Conservation (phyloP, 2,329 filamentous ascomycete genomes). For the Gaeumannomyces sp. region DNA sequence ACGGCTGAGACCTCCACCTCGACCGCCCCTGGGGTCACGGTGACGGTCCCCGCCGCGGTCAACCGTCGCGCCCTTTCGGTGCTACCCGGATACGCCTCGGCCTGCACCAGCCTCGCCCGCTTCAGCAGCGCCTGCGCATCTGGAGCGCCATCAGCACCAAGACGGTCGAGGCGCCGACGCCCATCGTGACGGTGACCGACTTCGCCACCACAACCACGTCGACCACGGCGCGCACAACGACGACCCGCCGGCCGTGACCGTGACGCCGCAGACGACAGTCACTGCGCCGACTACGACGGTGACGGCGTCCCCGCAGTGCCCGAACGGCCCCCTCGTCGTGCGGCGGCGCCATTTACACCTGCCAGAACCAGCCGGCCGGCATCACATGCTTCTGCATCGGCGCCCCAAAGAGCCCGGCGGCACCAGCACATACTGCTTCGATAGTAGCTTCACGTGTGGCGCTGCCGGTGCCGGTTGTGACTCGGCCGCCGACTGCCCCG, state of each 20-base stretch:
- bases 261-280: too few relatives aligned
- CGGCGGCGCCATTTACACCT: not conserved
- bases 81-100: not conserved
- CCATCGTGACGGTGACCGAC: conserved; percentile 9
- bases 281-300: too few relatives aligned
- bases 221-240: too few relatives aligned
- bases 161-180: not conserved
- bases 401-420: not conserved
- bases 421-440: not conserved
- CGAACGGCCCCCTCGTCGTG: too few relatives aligned
- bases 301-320: too few relatives aligned
- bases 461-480: too few relatives aligned
- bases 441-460: not conserved
- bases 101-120: not conserved
- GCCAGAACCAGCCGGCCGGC: not conserved
- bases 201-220: not conserved
- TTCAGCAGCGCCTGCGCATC: not conserved
- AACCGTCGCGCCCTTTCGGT: not conserved
- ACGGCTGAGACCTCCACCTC: too few relatives aligned
- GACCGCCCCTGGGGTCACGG: not conserved
- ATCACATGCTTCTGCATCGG: not conserved
- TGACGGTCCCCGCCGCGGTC: not conserved
- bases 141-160: not conserved
- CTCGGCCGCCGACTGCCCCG: not conserved
- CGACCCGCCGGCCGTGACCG: not conserved